Evolutionary conservation across 768 basidiomycete species (phyloP).

Genomic region (Podaxis pistillaris): DNA sequence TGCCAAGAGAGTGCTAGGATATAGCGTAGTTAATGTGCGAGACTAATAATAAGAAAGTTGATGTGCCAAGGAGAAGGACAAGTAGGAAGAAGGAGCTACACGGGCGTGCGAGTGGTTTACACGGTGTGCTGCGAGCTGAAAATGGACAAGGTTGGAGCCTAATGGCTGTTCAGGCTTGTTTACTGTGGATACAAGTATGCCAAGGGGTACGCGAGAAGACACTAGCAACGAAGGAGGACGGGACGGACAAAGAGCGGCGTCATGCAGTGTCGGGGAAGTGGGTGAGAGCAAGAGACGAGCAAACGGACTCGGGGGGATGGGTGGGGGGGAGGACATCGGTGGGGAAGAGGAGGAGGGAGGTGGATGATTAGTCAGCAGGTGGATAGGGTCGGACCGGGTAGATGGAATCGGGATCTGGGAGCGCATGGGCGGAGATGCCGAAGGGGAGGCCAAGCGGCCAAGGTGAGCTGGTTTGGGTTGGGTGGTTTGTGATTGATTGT

Average conservation of each 20-base stretch:
- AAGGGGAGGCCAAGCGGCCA: neutral
- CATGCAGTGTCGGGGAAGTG: neutral
- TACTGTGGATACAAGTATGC: neutral
- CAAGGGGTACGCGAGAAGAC: neutral
- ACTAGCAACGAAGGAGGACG: neutral
- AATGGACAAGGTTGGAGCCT: neutral
- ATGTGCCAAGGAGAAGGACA: constrained; percentile 5
- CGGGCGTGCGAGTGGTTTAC: constrained; percentile 9
- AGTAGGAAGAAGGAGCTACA: constrained; percentile 2
- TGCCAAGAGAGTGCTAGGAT: constrained; percentile 11
- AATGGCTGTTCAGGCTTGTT: neutral
- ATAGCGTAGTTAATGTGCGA: constrained; percentile 5
- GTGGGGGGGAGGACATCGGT: neutral
- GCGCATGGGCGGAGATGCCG: constrained; percentile 12
- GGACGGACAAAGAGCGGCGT: neutral
- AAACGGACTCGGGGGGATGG: neutral
- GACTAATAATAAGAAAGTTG: constrained; percentile 8
- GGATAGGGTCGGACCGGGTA: constrained; percentile 15
- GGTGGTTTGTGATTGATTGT: constrained; percentile 13
- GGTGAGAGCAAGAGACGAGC: neutral
- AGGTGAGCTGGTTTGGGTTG: constrained; percentile 4
- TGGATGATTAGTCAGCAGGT: neutral
- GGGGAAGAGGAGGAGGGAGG: neutral
- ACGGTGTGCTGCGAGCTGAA: constrained; percentile 8
- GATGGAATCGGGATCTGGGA: constrained; percentile 17